phyloP scores from a whole-genome alignment of 441 rosid genomes.

The Erodium chrysanthum region DNA sequence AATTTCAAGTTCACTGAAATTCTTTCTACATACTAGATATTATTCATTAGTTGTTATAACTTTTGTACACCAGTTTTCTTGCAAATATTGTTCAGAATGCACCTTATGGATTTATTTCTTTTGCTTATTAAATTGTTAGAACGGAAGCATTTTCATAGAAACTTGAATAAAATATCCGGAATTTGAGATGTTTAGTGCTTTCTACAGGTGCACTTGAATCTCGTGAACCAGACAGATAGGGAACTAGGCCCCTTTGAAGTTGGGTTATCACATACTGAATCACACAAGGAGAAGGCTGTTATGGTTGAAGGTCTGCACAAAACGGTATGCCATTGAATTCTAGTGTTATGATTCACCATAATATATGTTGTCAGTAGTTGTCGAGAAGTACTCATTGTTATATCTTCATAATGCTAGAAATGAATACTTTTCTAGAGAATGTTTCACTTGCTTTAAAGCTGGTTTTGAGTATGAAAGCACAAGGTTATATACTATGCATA shows the following conservation, averaged over 20 bases:
- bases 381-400: not conserved
- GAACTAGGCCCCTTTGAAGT: constrained; percentile 78
- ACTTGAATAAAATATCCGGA: constrained; percentile 15
- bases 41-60: not conserved
- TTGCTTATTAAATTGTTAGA: constrained; percentile 13
- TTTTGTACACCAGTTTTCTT: not conserved
- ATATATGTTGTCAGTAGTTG: not conserved
- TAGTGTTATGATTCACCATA: not conserved
- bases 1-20: too few species aligned
- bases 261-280: constrained; percentile 50
- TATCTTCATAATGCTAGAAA: not conserved
- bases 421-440: not conserved
- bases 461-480: not conserved
- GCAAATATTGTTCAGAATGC: not conserved
- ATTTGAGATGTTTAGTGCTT: constrained; percentile 19
- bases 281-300: constrained; percentile 51
- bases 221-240: constrained; percentile 63
- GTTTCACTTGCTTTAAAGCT: not conserved
- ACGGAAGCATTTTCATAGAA: not conserved
- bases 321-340: constrained; percentile 35
- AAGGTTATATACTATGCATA: not conserved
- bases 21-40: not conserved
- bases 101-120: not conserved
- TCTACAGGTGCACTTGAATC: constrained; percentile 57
- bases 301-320: constrained; percentile 69